These are phyloP conservation scores for Xylaria sp. DNA, from an alignment of 2,329 filamentous ascomycete species.

Conservation along the genomic window DNA sequence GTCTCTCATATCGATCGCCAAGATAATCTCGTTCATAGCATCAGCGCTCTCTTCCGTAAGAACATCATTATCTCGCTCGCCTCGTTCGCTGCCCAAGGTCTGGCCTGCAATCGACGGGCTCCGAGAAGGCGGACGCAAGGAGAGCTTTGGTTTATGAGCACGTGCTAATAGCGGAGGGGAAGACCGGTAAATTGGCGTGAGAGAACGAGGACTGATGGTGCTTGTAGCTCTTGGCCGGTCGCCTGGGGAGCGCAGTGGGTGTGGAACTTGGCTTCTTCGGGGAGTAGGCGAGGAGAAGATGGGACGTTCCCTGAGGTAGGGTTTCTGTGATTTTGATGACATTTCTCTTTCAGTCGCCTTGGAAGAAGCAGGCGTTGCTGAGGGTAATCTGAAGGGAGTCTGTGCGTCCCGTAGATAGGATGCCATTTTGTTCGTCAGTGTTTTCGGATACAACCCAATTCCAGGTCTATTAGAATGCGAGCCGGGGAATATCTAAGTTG, in stretches of 20 bases:
- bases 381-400: constrained; percentile 15
- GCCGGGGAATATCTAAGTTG: background rate
- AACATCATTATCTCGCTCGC: constrained; percentile 35
- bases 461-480: background rate
- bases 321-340: constrained; percentile 36
- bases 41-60: constrained; percentile 47
- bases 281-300: constrained; percentile 40
- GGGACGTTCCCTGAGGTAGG: constrained; percentile 29
- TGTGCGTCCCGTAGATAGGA: constrained; percentile 16
- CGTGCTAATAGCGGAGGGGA: constrained; percentile 45
- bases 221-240: constrained; percentile 30
- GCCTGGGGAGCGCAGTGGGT: constrained; percentile 28
- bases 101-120: constrained; percentile 31
- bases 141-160: constrained; percentile 43
- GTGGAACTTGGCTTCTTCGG: constrained; percentile 11
- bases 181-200: constrained; percentile 37
- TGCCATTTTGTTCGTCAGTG: constrained; percentile 14
- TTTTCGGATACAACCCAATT: background rate
- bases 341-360: constrained; percentile 27
- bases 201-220: constrained; percentile 28
- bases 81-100: constrained; percentile 34
- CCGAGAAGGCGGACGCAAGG: constrained; percentile 42
- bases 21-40: constrained; percentile 74
- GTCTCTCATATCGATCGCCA: constrained; percentile 82
- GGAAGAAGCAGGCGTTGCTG: constrained; percentile 32